Evolutionary conservation across 495 filamentous ascomycete genomes (phyloP).

Genomic region (Rhypophila decipiens): DNA sequence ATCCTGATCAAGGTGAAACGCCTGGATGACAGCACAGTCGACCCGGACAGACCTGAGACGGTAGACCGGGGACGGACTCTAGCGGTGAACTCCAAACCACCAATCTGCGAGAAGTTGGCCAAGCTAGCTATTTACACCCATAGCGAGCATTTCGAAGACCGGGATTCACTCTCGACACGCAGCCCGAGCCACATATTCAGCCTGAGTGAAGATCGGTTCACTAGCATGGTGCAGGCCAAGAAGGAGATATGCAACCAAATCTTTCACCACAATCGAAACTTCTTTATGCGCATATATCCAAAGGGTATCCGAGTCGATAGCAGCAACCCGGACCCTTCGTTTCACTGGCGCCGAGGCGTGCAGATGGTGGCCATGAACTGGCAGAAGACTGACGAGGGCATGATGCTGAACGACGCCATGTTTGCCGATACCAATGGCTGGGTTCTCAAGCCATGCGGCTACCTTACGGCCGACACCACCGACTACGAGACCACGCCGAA

Average conservation of each 20-base stretch:
- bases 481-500: slow-evolving; percentile 15
- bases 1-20: slow-evolving; percentile 91
- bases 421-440: slow-evolving; percentile 78
- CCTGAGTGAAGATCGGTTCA: slow-evolving; percentile 67
- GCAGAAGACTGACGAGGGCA: slow-evolving; percentile 82
- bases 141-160: slow-evolving; percentile 68
- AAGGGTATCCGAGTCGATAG: slow-evolving; percentile 71
- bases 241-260: slow-evolving; percentile 45
- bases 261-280: slow-evolving; percentile 72
- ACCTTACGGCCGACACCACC: slow-evolving; percentile 17
- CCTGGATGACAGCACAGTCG: slow-evolving; percentile 36
- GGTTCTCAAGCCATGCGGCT: slow-evolving; percentile 72
- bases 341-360: slow-evolving; percentile 81
- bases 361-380: slow-evolving; percentile 95
- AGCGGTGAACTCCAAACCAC: slow-evolving; percentile 42
- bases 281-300: slow-evolving; percentile 88
- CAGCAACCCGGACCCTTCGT: slow-evolving; percentile 77
- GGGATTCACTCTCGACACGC: slow-evolving; percentile 47
- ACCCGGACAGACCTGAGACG: slow-evolving; percentile 8
- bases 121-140: slow-evolving; percentile 78
- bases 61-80: slow-evolving; percentile 17
- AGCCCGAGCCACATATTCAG: slow-evolving; percentile 80
- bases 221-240: slow-evolving; percentile 47
- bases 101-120: slow-evolving; percentile 63
- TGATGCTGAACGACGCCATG: slow-evolving; percentile 95